Conservation (phyloP, 306 rosid species). For the Vigna angularis region DNA sequence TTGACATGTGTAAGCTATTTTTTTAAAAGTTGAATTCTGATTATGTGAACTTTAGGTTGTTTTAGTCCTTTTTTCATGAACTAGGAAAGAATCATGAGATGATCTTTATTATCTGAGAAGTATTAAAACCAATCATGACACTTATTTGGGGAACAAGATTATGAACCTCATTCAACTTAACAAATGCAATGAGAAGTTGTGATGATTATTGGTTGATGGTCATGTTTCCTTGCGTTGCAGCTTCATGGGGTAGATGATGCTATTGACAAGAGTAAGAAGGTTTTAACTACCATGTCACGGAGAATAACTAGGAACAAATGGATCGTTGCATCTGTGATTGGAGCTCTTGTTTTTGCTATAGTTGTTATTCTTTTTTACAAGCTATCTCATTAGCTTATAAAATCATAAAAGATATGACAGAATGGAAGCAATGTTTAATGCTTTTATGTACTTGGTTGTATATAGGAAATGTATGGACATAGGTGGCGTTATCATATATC, state of each 20-base stretch:
- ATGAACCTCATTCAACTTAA: slow-evolving; percentile 11
- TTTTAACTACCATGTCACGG: slow-evolving; percentile 73
- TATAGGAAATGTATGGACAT: slow-evolving; percentile 44
- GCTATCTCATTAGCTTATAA: slow-evolving; percentile 56
- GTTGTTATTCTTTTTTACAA: slow-evolving; percentile 65
- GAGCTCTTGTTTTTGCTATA: slow-evolving; percentile 76
- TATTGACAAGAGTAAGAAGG: slow-evolving; percentile 89
- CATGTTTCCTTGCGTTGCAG: slow-evolving; percentile 56
- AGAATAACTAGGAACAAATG: slow-evolving; percentile 87
- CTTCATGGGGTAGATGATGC: slow-evolving; percentile 85
- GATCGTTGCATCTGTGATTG: slow-evolving; percentile 70
- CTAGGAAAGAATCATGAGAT: slow-evolving; percentile 17
- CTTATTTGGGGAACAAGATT: slow-evolving; percentile 21
- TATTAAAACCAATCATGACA: slow-evolving; percentile 10
- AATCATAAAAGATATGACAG: not conserved
- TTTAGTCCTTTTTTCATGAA: slow-evolving; percentile 12
- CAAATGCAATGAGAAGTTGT: slow-evolving; percentile 6
- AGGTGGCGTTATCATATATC: slow-evolving; percentile 9
- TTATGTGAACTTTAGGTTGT: slow-evolving; percentile 13
- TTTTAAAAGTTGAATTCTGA: not conserved
- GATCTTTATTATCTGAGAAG: slow-evolving; percentile 9
- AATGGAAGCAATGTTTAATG: slow-evolving; percentile 34
- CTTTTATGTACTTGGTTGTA: slow-evolving; percentile 47
- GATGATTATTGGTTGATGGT: slow-evolving; percentile 42
- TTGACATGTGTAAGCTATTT: slow-evolving; percentile 28